Evolutionary conservation across 106 monocot species (phyloP), one percentile per base, ranked within the genome.

Genomic region (Dioscorea zingiberensis): DNA sequence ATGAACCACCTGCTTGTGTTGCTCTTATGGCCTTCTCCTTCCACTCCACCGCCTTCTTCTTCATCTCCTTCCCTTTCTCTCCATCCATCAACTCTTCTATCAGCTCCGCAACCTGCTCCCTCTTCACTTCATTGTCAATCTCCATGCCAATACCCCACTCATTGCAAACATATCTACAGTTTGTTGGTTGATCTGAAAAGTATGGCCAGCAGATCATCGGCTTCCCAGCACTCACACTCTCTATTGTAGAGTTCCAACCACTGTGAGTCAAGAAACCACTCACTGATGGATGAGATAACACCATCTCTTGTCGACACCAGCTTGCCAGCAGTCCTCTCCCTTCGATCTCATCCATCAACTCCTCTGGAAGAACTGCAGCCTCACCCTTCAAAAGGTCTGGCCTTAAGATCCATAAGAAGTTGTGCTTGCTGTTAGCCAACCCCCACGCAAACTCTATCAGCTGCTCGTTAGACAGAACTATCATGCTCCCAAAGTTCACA

Each of bases 231-330:
- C 71, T 55, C 0, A 89, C n/a, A 61, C 73, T 76, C 67, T 84
- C 85, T 48, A 79, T 47, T 32, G 76, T 85, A 25, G 88, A 89
- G 49, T 88, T 88, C 87, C 87, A 88, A 10, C 87, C 87, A 21
- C 83, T 58, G 48, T 83, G 83, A 15, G 83, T 78, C 47, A 83
- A 44, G 68, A 83, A 83, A 12, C 67, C 83, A 11, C 79, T 75
- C 10, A 79, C 47, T 0, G 83, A 65, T 0, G 67, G 75, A 32
- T 83, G 78, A 29, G 54, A 10, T 11, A 83, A 59, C 21, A 83
- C 75, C 44, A 25, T 66, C 66, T 83, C 78, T 63, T 83, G 83
- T 28, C 55, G 71, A 63, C 83, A 83, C 83, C 83, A 83, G 53
- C 56, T 79, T 13, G 78, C 62, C 25, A 83, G 24, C 5, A 79